Evolutionary conservation across 495 filamentous ascomycete genomes (phyloP), one percentile per base, ranked within the genome.

Genomic region (Penicillium herquei): DNA sequence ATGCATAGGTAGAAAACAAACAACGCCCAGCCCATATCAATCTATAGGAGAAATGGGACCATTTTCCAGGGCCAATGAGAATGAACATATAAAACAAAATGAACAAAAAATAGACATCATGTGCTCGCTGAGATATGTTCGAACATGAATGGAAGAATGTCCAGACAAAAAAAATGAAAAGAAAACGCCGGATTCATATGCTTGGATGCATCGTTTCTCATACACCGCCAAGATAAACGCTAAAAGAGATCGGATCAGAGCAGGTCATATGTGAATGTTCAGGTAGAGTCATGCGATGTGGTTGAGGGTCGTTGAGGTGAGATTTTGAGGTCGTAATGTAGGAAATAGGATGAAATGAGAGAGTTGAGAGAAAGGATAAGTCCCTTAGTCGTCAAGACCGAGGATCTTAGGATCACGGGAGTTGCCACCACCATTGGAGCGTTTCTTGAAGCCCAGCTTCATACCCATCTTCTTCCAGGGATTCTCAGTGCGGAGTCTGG

Each of bases 381-480:
- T 52, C 33, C 51, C 42, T 67, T 67, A 71, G 37, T 73, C 70
- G 41, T 73, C 73, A 45, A 69, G 46, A 34, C 70, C 67, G 16
- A 69, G 49, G 14, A 70, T 57, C 58, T 64, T 71, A 32, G 70
- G 66, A 54, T 70, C 69, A 8, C 76, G 73, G 50, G 62, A 69
- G n/a, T 56, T 63, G 48, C 69, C 72, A 13, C 65, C 59, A 6
- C 57, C 57, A 33, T 67, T 67, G 6, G 76, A 75, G 53, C 81
- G 85, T 67, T 82, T 85, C 56, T 84, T 83, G 65, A 89, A 84
- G 4, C 88, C 87, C 21, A 95, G 69, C 69, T 87, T 90, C 49
- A 84, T 84, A 9, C 87, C 84, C 83, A 93, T 87, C 73, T 91
- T 92, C 76, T 91, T 94, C 90, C 90, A 95, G 6, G 81, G 76